Evolutionary conservation across 1,284 basidiomycete species (phyloP).

Genomic region (Calocybe gambosa): DNA sequence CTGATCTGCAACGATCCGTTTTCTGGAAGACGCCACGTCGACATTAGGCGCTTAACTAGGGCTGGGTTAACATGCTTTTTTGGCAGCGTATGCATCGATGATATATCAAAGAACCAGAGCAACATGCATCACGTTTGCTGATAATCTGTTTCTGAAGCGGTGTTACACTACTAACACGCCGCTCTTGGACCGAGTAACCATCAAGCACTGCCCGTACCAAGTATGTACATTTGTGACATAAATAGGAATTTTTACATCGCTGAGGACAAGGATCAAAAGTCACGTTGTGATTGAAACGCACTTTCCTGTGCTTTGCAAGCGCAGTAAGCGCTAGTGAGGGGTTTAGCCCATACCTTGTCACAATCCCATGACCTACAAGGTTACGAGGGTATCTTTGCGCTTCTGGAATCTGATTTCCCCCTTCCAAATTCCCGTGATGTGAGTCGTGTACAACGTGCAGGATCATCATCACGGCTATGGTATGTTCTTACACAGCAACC

Average conservation of each 20-base stretch:
- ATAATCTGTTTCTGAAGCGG: neutral
- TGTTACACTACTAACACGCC: neutral
- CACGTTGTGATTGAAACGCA: constrained; percentile 5
- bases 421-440: constrained; percentile 10
- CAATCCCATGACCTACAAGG: constrained; percentile 10
- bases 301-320: neutral
- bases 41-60: too few species aligned
- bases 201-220: neutral
- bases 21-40: neutral
- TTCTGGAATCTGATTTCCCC: constrained; percentile 10
- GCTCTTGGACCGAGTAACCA: constrained; percentile 1
- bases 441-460: constrained; percentile 2
- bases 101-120: neutral
- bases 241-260: neutral
- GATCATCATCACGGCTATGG: constrained; percentile 10
- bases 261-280: neutral
- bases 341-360: constrained; percentile 6
- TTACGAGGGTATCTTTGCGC: constrained; percentile 10
- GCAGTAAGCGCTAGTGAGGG: neutral
- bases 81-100: too few species aligned
- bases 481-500: constrained; percentile 5
- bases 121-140: neutral
- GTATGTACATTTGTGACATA: neutral
- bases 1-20: neutral
- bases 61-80: too few species aligned